Conservation (phyloP, 306 rosid genomes). For the Quercus glauca region DNA sequence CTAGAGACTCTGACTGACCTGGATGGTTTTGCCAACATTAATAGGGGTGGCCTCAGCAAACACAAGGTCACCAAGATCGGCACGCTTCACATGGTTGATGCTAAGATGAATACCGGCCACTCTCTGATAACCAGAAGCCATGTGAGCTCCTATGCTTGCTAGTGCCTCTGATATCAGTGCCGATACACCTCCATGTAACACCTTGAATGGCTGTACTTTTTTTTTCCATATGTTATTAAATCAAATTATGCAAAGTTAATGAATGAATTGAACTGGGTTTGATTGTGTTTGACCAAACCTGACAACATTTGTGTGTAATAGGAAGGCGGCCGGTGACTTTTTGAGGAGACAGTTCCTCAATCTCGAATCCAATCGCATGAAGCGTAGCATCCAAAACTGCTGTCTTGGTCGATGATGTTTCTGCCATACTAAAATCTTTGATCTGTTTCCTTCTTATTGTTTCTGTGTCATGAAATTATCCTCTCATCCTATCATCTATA, state of each 20-base stretch:
- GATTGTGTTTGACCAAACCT: constrained; percentile 36
- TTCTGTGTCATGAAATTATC: too few species aligned
- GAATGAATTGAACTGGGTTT: too few species aligned
- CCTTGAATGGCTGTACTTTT: constrained; percentile 74
- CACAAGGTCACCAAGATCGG: constrained; percentile 64
- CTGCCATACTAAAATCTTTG: constrained; percentile 22
- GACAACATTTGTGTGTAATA: constrained; percentile 63
- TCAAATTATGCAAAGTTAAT: too few species aligned
- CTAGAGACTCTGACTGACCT: constrained; percentile 31
- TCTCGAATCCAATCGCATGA: constrained; percentile 56
- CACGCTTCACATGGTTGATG: constrained; percentile 75
- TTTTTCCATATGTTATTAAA: not conserved
- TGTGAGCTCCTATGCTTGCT: constrained; percentile 66
- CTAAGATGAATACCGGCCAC: constrained; percentile 93
- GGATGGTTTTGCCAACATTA: constrained; percentile 64
- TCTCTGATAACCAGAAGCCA: constrained; percentile 72
- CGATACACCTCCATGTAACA: constrained; percentile 96
- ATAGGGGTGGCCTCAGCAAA: constrained; percentile 72
- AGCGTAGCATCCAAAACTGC: constrained; percentile 55
- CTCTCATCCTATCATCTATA: too few species aligned
- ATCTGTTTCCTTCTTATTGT: too few species aligned
- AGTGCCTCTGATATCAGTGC: constrained; percentile 83
- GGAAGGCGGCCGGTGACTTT: constrained; percentile 66
- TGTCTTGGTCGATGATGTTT: constrained; percentile 30
- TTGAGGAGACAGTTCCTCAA: constrained; percentile 46